phyloP scores from a whole-genome alignment of 1,139 yeast genomes.

The Chernovozyma aurita region DNA sequence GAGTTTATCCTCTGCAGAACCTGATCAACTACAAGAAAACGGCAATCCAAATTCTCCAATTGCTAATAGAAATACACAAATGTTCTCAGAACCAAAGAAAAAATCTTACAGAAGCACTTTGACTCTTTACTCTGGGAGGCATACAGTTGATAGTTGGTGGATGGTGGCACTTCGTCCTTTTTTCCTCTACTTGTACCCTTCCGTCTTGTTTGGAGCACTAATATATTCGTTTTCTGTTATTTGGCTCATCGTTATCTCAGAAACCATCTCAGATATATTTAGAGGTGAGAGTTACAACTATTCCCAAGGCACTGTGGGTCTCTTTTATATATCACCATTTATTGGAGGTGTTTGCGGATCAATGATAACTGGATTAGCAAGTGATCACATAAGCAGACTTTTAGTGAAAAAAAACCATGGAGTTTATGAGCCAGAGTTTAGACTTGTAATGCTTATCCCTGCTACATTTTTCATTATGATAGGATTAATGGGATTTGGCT shows the following conservation, averaged over 20 bases:
- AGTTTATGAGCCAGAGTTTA: constrained; percentile 59
- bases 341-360: constrained; percentile 59
- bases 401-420: constrained; percentile 43
- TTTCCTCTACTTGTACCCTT: constrained; percentile 47
- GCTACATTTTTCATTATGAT: constrained; percentile 39
- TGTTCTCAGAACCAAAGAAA: constrained; percentile 4
- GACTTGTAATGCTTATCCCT: constrained; percentile 52
- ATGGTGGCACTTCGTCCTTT: constrained; percentile 57
- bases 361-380: constrained; percentile 45
- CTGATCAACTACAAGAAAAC: background rate
- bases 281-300: constrained; percentile 42
- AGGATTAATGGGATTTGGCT: constrained; percentile 62
- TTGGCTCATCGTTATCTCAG: constrained; percentile 61
- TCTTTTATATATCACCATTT: constrained; percentile 55
- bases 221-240: constrained; percentile 56
- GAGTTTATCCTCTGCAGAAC: constrained; percentile 4
- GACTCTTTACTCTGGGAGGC: constrained; percentile 39
- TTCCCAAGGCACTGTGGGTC: constrained; percentile 47
- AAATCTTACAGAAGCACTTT: constrained; percentile 18
- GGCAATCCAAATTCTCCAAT: constrained; percentile 1
- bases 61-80: background rate
- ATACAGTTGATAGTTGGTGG: constrained; percentile 50
- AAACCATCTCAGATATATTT: constrained; percentile 51
- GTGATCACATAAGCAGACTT: constrained; percentile 42
- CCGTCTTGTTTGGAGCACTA: constrained; percentile 49